These are phyloP conservation scores for Mycena sanguinolenta DNA, from an alignment of 768 basidiomycete genomes.

Conservation along the genomic window DNA sequence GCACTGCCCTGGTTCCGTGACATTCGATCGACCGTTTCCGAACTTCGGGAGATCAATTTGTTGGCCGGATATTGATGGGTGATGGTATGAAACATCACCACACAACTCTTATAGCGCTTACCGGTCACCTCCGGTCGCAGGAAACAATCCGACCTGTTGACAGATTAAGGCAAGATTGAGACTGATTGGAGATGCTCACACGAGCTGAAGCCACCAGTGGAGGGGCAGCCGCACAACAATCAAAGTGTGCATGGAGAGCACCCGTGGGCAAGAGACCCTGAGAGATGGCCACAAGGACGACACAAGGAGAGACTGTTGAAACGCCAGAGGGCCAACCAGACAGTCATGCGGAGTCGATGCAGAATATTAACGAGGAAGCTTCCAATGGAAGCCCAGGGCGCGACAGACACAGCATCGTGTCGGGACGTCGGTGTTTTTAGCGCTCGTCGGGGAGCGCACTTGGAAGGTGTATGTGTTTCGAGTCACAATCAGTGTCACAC, in stretches of 20 bases:
- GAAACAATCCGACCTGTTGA: not conserved
- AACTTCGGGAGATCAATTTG: slow-evolving; percentile 9
- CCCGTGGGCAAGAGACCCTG: slow-evolving; percentile 23
- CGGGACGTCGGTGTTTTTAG: slow-evolving; percentile 26
- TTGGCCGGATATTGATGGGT: slow-evolving; percentile 8
- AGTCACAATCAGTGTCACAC: slow-evolving; percentile 5
- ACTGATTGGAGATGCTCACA: slow-evolving; percentile 4
- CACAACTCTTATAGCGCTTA: not conserved
- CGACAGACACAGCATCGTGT: slow-evolving; percentile 22
- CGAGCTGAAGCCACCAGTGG: slow-evolving; percentile 6
- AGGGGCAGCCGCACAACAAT: slow-evolving; percentile 12
- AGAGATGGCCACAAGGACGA: not conserved
- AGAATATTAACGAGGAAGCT: slow-evolving; percentile 8
- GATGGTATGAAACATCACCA: not conserved
- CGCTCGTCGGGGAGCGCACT: slow-evolving; percentile 25
- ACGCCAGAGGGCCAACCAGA: slow-evolving; percentile 14
- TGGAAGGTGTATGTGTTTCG: slow-evolving; percentile 22
- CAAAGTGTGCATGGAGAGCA: slow-evolving; percentile 5
- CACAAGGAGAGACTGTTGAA: slow-evolving; percentile 22
- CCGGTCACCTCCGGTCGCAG: too few relatives aligned
- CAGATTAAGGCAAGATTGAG: slow-evolving; percentile 5
- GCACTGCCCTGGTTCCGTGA: slow-evolving; percentile 25
- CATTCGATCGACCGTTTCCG: slow-evolving; percentile 24
- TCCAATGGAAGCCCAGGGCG: slow-evolving; percentile 17
- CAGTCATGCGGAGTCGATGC: not conserved